Base-by-base conservation (phyloP, 805 yeast species). In the Tetrapisispora namnaoensis region DNA sequence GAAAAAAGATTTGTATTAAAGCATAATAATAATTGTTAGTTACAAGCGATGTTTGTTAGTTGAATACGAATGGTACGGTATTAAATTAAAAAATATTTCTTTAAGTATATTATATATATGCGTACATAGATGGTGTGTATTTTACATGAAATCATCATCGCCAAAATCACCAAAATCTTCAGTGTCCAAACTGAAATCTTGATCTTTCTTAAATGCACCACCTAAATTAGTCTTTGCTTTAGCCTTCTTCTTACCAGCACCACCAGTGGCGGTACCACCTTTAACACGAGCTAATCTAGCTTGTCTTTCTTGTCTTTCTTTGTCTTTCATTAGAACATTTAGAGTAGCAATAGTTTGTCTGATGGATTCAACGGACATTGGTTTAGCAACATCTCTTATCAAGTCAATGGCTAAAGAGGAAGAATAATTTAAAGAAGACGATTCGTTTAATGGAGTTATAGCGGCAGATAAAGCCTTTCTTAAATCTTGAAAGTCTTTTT, bases 161-260 rank as follows among this genome's bases (percentile, higher is more conserved):
- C 75, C 86, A 58, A 81, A 79, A 59, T 82, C 87, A 49, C 67
- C 75, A 57, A 74, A 79, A 56, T 67, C 75, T 58, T 72, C 73
- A 55, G 70, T 74, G 64, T 66, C 73, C 47, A 77, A 69, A 52
- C 76, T 86, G 55, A 79, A 80, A 37, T 75, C 73, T 46, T 71
- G 72, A 60, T 82, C 88, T 68, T 83, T 83, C 74, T 82, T 85
- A 65, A 73, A 72, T 10, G 74, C 76, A 58, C 77, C 77, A 49
- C 77, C 77, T 46, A 85, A 73, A 65, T 82, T 83, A 42, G 87
- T 83, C 56, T 75, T 78, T 49, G 80, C 76, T 49, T 86, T 83
- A 69, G 85, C 84, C 50, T 88, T 96, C 79, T 90, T 91, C 78
- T 90, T 89, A 69, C 95, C 95, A 37, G 95, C 93, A 65, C 96